Evolutionary conservation across 768 basidiomycete species (phyloP).

Genomic region (Mycena haematopus): DNA sequence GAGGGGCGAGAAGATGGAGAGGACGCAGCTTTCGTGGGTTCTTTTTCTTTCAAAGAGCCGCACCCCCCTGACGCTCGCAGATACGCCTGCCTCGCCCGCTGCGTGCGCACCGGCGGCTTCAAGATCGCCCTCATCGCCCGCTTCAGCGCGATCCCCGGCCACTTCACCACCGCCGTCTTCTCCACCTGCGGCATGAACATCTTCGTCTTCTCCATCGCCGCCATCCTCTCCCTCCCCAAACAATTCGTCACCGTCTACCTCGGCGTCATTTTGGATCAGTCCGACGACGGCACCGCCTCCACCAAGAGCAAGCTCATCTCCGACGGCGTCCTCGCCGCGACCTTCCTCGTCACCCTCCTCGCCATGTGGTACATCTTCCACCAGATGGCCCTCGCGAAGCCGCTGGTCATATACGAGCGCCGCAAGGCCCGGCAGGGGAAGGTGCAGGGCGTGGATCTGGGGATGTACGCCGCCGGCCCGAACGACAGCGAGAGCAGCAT

Average conservation of each 20-base stretch:
- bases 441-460: not conserved
- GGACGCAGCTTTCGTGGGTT: slow-evolving; percentile 48
- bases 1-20: slow-evolving; percentile 78
- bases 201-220: slow-evolving; percentile 76
- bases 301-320: slow-evolving; percentile 69
- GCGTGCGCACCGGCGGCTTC: slow-evolving; percentile 90
- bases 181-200: slow-evolving; percentile 90
- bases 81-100: slow-evolving; percentile 66
- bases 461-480: slow-evolving; percentile 8
- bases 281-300: slow-evolving; percentile 35
- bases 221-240: slow-evolving; percentile 85
- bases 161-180: slow-evolving; percentile 89
- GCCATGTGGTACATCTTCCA: slow-evolving; percentile 87
- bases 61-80: not conserved
- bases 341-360: slow-evolving; percentile 70
- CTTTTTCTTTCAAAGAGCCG: not conserved
- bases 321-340: slow-evolving; percentile 69
- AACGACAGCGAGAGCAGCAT: slow-evolving; percentile 31
- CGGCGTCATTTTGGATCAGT: slow-evolving; percentile 75
- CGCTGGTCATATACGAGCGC: slow-evolving; percentile 68
- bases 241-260: slow-evolving; percentile 93
- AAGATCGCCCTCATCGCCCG: slow-evolving; percentile 79
- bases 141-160: slow-evolving; percentile 85
- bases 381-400: slow-evolving; percentile 73
- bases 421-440: slow-evolving; percentile 68